Evolutionary conservation across 2,329 filamentous ascomycete genomes (phyloP).

Genomic region (Daldinia eschscholtzii): DNA sequence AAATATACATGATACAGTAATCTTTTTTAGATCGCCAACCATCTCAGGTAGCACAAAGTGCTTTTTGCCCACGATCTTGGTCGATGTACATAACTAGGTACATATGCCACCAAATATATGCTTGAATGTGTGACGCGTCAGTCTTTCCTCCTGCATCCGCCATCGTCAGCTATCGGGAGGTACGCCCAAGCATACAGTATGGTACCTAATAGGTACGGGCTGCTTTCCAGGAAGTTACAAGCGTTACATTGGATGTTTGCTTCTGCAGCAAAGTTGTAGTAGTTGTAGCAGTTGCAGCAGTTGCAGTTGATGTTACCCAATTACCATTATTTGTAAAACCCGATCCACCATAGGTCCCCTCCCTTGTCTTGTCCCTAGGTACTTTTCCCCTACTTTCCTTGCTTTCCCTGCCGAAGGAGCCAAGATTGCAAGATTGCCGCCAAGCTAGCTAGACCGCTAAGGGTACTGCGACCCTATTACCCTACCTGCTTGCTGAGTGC

Average conservation of each 20-base stretch:
- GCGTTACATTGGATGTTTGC: constrained; percentile 16
- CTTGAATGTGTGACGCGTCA: constrained; percentile 11
- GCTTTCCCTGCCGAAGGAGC: constrained; percentile 29
- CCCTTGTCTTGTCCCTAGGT: constrained; percentile 3
- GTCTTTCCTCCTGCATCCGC: constrained; percentile 5
- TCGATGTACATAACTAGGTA: too few relatives aligned
- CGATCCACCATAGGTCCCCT: constrained; percentile 36
- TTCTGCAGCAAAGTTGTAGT: constrained; percentile 12
- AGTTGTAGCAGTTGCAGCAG: constrained; percentile 4
- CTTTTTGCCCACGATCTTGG: not conserved
- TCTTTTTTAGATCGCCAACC: constrained; percentile 16
- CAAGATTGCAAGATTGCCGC: constrained; percentile 22
- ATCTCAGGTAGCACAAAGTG: constrained; percentile 8
- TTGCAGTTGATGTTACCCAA: constrained; percentile 26
- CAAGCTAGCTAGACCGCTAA: constrained; percentile 30
- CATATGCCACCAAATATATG: not conserved
- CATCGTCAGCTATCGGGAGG: constrained; percentile 4
- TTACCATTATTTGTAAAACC: constrained; percentile 44
- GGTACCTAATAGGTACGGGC: constrained; percentile 11
- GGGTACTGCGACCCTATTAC: constrained; percentile 1
- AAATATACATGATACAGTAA: constrained; percentile 40
- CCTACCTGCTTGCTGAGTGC: constrained; percentile 2
- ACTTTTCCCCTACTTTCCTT: constrained; percentile 4
- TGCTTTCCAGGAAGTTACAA: not conserved
- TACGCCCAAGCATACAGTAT: not conserved